Base-by-base conservation (phyloP, 441 rosid genomes). In the Brassica hybrid region DNA sequence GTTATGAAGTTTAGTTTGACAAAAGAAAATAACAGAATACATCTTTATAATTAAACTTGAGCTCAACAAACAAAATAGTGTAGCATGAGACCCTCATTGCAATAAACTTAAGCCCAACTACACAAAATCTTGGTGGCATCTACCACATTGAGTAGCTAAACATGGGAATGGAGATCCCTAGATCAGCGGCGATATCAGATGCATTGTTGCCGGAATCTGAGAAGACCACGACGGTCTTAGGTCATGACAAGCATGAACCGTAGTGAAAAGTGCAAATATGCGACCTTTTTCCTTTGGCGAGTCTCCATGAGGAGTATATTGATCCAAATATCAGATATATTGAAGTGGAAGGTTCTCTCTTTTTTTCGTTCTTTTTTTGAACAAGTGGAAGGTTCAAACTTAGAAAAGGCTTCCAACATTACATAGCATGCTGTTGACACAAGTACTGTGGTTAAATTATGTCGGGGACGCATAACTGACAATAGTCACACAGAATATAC, bases 101-200 rank as follows among this genome's bases (percentile, higher is more conserved):
- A 52, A 52, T 16, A 56, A 56, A 18, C 2, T 17, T 56, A 4
- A 52, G 27, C 1, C 61, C 27, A 19, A 19, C 27, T 10, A 61
- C 38, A 11, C 27, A 38, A 71, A 32, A 59, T 54, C 21, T 7
- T 54, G 4, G 63, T 17, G 73, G 19, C 27, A 34, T 21, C 14
- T 50, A 38, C 0, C 23, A 23, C 59, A 41, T 10, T 65, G 36
- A 77, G 23, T 76, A 63, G 76, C 43, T 67, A 4, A 78, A 13
- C 65, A 91, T 91, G 97, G 93, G 87, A 73, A 88, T 90, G 36
- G 91, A 82, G 75, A 80, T 45, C 58, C 69, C 77, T 56, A 43
- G 71, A 73, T 76, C 84, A 73, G 77, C 69, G 75, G 89, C 85
- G 83, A 92, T 86, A 69, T 77, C 94, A 4, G 89, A 82, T 76